Base-by-base conservation (phyloP, 352 stramenopile genomes). In the Phytophthora sp. region DNA sequence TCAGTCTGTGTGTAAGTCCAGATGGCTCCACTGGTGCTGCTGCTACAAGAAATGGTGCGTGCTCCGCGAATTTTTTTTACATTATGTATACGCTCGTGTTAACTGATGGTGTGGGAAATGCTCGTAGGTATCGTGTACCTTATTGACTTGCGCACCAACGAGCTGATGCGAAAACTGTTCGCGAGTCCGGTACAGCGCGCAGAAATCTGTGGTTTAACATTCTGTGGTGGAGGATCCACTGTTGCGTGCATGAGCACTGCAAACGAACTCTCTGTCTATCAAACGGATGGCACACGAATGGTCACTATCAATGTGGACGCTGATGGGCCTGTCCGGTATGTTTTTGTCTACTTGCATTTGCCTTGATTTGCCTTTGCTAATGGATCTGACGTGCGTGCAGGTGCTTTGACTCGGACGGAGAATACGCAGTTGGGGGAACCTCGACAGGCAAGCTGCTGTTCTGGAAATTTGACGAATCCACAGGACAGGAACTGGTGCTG, bases 391-490 rank as follows among this genome's bases (percentile, higher is more conserved):
- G n/a, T n/a, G 24, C 23, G 3, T 73, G 16, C 49, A 92, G 85
- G 33, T 94, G 84, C 55, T 84, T 95, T 35, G 86, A 89, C 21
- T 93, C 82, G 55, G 87, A 95, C 36, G 79, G 82, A 33, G 82
- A 91, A 57, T 94, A 86, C 42, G 87, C 86, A 4, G 74, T 94
- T 4, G 87, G 81, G 27, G 87, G 87, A 3, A 90, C 84, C 9
- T 82, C 84, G 8, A 91, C 79, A 1, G 87, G 87, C 57, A 90
- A 90, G 50, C 53, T 94, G 13, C 63, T 93, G 33, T 88, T 94
- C 64, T 95, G 87, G 87, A 92, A 92, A 53, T 74, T 95, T 5
- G 82, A 91, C 63, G 84, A 92, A 30, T 69, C 79, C n/a, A 74
- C 61, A n/a, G 73, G 74, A 0, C 71, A 80, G 38, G 83, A 89